phyloP scores from a whole-genome alignment of 1,284 basidiomycete genomes.

The Crucibulum parvulum region DNA sequence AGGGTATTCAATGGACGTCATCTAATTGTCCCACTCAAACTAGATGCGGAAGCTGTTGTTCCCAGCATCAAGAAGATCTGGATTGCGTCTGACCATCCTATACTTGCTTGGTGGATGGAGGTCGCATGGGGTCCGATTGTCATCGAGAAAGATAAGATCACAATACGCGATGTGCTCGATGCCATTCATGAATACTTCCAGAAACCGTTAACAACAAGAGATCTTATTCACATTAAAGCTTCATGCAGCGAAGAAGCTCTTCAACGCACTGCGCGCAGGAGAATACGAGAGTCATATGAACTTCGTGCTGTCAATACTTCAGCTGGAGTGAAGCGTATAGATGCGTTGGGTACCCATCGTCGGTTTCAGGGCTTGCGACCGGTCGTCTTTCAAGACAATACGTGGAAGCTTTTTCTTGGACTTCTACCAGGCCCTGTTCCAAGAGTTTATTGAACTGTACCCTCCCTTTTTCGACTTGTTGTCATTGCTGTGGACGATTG shows the following conservation, averaged over 20 bases:
- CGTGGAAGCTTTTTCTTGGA: conserved; percentile 42
- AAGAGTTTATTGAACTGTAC: conserved; percentile 11
- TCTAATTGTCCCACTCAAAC: conserved; percentile 21
- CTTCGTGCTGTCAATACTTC: conserved; percentile 21
- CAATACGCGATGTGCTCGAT: conserved; percentile 36
- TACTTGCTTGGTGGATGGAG: conserved; percentile 38
- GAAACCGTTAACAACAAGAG: conserved; percentile 28
- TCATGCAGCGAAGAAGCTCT: conserved; percentile 23
- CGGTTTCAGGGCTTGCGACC: conserved; percentile 45
- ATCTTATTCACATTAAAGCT: conserved; percentile 23
- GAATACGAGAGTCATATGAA: conserved; percentile 33
- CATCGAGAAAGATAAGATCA: conserved; percentile 28
- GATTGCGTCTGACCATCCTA: conserved; percentile 34
- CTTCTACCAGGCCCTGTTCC: conserved; percentile 42
- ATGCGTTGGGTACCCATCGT: conserved; percentile 43
- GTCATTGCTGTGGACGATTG: too few species aligned
- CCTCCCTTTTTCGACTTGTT: neutral
- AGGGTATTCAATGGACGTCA: conserved; percentile 31
- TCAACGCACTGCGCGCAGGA: conserved; percentile 20
- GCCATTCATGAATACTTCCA: conserved; percentile 39
- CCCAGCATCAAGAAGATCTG: conserved; percentile 29
- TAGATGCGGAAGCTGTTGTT: conserved; percentile 27
- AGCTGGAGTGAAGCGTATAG: conserved; percentile 34
- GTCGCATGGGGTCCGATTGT: conserved; percentile 39
- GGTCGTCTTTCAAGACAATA: conserved; percentile 37